A percentile compares a stretch with the other conserved stretches of the same genome.
These are phyloP conservation scores for Gracilariopsis chorda DNA, from an alignment of 23 red algal genomes.

Conservation along the genomic window DNA sequence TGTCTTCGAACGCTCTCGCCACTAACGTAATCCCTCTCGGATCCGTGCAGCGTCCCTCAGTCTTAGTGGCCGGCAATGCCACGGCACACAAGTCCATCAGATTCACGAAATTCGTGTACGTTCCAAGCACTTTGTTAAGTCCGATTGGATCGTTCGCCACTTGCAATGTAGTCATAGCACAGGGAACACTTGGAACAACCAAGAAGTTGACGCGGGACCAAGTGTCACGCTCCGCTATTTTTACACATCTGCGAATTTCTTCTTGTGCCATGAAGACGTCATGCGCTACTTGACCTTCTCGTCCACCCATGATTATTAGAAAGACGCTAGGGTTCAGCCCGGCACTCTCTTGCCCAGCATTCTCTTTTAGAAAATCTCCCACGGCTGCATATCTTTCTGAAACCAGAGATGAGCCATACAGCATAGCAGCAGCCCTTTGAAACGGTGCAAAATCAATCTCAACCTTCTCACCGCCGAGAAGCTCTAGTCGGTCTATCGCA, in stretches of 20 bases:
- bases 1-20: slow-evolving; percentile 45
- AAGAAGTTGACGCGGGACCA: slow-evolving; percentile 47
- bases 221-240: background rate
- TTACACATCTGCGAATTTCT: background rate
- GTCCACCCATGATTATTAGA: slow-evolving; percentile 14
- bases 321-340: slow-evolving; percentile 41
- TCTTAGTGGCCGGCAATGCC: slow-evolving; percentile 17
- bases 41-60: background rate
- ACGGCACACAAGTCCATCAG: slow-evolving; percentile 56
- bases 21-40: slow-evolving; percentile 56
- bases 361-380: slow-evolving; percentile 32
- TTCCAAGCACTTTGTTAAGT: slow-evolving; percentile 54
- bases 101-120: slow-evolving; percentile 81
- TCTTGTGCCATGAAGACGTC: slow-evolving; percentile 14
- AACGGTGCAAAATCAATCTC: slow-evolving; percentile 32
- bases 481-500: slow-evolving; percentile 14
- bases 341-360: background rate
- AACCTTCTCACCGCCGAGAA: slow-evolving; percentile 1
- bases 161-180: background rate
- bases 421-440: slow-evolving; percentile 28
- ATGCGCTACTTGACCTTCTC: background rate
- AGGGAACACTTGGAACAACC: slow-evolving; percentile 50
- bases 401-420: slow-evolving; percentile 43
- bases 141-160: slow-evolving; percentile 26
- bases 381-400: slow-evolving; percentile 50